Base-by-base conservation (phyloP, 2,329 filamentous ascomycete genomes). In the Colletotrichum orbiculare region DNA sequence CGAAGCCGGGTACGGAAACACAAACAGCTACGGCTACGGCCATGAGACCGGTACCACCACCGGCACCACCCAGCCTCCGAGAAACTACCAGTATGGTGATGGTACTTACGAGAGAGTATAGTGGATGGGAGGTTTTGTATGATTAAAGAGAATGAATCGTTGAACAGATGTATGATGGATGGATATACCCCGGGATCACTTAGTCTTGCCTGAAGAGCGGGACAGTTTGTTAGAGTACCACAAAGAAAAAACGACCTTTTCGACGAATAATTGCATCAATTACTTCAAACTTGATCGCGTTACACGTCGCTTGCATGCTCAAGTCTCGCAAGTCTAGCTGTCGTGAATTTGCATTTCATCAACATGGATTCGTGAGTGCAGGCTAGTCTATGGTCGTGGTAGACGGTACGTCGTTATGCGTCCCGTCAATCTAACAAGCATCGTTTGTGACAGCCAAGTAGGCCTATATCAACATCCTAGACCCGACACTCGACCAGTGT, bases 21-120 rank as follows among this genome's bases (percentile, higher is more conserved):
- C 47, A 34, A 46, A 61, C n/a, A 38, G 38, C 38, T 49, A 63
- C n/a, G 60, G 50, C 10, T 46, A 64, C 6, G 60, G 64, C 11
- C 60, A 67, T 2, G 49, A 64, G 53, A 64, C 50, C 11, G 61
- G 60, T 41, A 63, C 63, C 38, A 62, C 57, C 7, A 57, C 56
- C n/a, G 15, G 35, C 15, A 45, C 25, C 12, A 45, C 58, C 2
- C 58, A 61, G 33, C 70, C 70, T 6, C 67, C 57, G 15, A 25
- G 25, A 25, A 72, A 71, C 35, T 76, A 79, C 54, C 74, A 69
- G 9, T 80, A 81, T 56, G 72, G 72, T 4, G 79, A 81, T 54
- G 78, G 79, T 33, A 71, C 78, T 12, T 80, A 80, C 52, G 63
- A 66, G 37, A 57, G 63, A 39, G 63, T 66, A 4, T 66, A 53